phyloP scores from a whole-genome alignment of 257 asterid species.

The Solanum arcanum region DNA sequence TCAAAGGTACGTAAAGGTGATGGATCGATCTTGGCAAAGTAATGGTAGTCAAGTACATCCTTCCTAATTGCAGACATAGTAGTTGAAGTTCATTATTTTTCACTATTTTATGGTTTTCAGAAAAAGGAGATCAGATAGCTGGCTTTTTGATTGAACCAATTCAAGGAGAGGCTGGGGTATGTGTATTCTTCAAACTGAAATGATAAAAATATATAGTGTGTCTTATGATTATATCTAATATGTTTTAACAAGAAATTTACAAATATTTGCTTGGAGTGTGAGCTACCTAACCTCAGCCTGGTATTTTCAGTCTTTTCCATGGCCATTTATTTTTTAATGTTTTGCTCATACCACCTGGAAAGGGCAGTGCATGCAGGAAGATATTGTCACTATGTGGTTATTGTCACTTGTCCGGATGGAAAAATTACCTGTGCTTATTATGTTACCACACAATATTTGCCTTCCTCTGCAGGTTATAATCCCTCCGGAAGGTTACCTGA shows the following conservation, averaged over 20 bases:
- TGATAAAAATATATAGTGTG: neutral
- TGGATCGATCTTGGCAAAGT: neutral
- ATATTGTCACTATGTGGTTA: neutral
- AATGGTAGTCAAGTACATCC: neutral
- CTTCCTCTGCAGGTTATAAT: conserved; percentile 53
- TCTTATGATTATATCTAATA: neutral
- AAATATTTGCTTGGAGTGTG: neutral
- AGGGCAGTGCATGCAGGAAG: neutral
- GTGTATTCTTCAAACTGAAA: conserved; percentile 13
- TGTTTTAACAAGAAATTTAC: neutral
- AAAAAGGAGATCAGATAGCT: conserved; percentile 79
- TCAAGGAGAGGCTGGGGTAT: conserved; percentile 99
- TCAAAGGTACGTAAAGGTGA: conserved; percentile 40
- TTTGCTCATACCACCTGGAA: neutral
- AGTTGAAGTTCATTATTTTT: conserved; percentile 5
- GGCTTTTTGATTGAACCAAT: conserved; percentile 96
- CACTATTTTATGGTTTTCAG: conserved; percentile 36
- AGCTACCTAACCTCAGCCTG: neutral
- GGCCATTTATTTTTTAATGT: neutral
- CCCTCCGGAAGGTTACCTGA: conserved; percentile 90
- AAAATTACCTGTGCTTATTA: neutral
- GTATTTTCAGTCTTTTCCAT: neutral
- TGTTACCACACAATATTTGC: neutral
- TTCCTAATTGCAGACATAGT: neutral
- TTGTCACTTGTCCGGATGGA: neutral